phyloP scores from a whole-genome alignment of 331 rosid genomes.

The Quercus lobata region DNA sequence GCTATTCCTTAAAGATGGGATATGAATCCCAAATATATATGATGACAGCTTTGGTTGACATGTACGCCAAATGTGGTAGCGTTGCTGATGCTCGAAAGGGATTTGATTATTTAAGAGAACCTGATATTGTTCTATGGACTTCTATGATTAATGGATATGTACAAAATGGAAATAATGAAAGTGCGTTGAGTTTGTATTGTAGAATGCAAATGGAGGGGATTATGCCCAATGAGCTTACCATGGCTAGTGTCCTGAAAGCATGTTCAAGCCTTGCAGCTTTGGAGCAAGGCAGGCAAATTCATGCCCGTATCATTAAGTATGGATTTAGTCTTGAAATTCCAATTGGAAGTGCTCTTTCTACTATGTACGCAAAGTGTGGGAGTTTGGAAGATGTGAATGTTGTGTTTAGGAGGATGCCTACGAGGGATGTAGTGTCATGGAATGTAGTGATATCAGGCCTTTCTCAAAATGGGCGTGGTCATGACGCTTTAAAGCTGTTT shows the following conservation, averaged over 20 bases:
- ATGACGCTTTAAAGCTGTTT: constrained; percentile 61
- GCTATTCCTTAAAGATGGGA: constrained; percentile 67
- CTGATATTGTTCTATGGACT: constrained; percentile 86
- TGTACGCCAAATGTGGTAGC: constrained; percentile 76
- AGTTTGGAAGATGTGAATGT: constrained; percentile 56
- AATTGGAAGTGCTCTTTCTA: constrained; percentile 84
- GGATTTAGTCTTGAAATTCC: constrained; percentile 72
- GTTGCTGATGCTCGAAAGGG: constrained; percentile 62
- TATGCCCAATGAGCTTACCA: constrained; percentile 70
- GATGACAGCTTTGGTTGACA: constrained; percentile 82
- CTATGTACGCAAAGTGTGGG: constrained; percentile 91
- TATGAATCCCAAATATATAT: constrained; percentile 58
- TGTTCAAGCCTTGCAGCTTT: constrained; percentile 79
- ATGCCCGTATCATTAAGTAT: constrained; percentile 55
- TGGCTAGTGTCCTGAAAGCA: constrained; percentile 77
- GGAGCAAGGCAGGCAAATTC: constrained; percentile 91
- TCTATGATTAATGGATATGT: constrained; percentile 82
- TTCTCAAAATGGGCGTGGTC: constrained; percentile 71
- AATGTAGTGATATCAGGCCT: constrained; percentile 95
- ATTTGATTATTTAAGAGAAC: constrained; percentile 56
- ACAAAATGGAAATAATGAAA: constrained; percentile 73
- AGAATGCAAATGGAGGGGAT: constrained; percentile 71
- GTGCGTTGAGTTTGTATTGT: constrained; percentile 57
- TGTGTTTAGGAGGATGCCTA: constrained; percentile 62
- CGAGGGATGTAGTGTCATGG: constrained; percentile 70